Evolutionary conservation across 106 monocot genomes (phyloP).

Genomic region (Platanthera zijinensis): DNA sequence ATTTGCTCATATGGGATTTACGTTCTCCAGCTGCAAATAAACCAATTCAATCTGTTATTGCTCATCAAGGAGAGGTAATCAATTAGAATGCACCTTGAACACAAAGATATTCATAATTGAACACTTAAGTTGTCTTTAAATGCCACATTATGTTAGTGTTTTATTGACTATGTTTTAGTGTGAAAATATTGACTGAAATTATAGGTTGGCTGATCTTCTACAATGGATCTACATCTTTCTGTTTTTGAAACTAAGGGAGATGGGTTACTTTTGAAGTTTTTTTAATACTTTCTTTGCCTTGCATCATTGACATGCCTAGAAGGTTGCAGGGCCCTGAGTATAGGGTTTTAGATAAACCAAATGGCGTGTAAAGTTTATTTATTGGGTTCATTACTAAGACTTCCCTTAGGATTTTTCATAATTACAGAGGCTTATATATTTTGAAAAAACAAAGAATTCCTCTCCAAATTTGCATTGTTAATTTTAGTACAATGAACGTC

Average conservation of each 20-base stretch:
- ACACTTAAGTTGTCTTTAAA: neutral
- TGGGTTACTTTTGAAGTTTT: neutral
- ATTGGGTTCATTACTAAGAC: too few relatives aligned
- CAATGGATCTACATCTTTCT: neutral
- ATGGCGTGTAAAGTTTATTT: too few relatives aligned
- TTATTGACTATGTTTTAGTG: neutral
- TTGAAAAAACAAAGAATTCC: too few relatives aligned
- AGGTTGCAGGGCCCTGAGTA: neutral
- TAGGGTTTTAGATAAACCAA: too few relatives aligned
- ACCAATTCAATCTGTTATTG: slow-evolving; percentile 75
- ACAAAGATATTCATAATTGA: neutral
- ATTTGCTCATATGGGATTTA: slow-evolving; percentile 88
- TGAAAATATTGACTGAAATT: neutral
- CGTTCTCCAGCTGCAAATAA: slow-evolving; percentile 45
- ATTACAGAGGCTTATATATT: too few relatives aligned
- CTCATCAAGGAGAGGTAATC: slow-evolving; percentile 92
- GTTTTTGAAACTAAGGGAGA: neutral
- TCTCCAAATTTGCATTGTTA: too few relatives aligned
- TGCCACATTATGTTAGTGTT: neutral
- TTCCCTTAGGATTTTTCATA: too few relatives aligned
- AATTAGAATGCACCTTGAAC: neutral
- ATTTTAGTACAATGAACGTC: too few relatives aligned
- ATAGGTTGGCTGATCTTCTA: neutral
- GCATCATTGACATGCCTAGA: neutral
- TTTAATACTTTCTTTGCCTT: neutral